phyloP scores from a whole-genome alignment of 2,329 filamentous ascomycete species.

The Pezicula rhizophila region DNA sequence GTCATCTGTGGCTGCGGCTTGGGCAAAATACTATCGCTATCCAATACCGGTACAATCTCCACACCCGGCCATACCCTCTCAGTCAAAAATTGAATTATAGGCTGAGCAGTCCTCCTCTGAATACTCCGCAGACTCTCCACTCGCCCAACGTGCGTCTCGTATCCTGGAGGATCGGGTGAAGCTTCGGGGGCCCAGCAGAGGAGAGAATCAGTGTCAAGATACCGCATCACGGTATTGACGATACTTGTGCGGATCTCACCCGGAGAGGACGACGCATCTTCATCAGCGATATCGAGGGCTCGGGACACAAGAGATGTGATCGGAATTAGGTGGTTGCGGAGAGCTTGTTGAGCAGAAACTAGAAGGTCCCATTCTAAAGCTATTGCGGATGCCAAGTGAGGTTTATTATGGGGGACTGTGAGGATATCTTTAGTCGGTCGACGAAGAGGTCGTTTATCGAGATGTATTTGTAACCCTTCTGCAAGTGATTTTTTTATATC shows the following conservation, averaged over 20 bases:
- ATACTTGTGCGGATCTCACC: slow-evolving; percentile 57
- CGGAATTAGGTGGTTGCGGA: slow-evolving; percentile 82
- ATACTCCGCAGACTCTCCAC: slow-evolving; percentile 59
- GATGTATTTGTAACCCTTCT: slow-evolving; percentile 49
- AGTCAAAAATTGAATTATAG: slow-evolving; percentile 66
- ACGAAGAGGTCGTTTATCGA: slow-evolving; percentile 75
- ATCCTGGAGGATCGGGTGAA: slow-evolving; percentile 38
- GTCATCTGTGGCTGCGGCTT: slow-evolving; percentile 67
- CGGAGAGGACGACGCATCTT: slow-evolving; percentile 43
- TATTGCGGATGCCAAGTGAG: slow-evolving; percentile 75
- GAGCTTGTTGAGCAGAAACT: slow-evolving; percentile 73
- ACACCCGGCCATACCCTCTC: slow-evolving; percentile 78
- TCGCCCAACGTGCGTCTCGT: slow-evolving; percentile 37
- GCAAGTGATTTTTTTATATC: slow-evolving; percentile 2
- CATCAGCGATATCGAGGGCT: slow-evolving; percentile 70
- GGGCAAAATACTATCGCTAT: slow-evolving; percentile 70
- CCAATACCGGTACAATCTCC: slow-evolving; percentile 74
- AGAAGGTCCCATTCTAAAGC: slow-evolving; percentile 92
- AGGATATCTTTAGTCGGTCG: slow-evolving; percentile 70
- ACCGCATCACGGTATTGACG: slow-evolving; percentile 66
- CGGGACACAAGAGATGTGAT: slow-evolving; percentile 80
- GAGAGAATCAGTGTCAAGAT: slow-evolving; percentile 86
- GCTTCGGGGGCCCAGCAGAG: slow-evolving; percentile 76
- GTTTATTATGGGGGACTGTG: slow-evolving; percentile 67
- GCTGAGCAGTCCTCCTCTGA: slow-evolving; percentile 64